These are phyloP conservation scores for Populus hybrid DNA, from an alignment of 441 rosid species.

Conservation along the genomic window DNA sequence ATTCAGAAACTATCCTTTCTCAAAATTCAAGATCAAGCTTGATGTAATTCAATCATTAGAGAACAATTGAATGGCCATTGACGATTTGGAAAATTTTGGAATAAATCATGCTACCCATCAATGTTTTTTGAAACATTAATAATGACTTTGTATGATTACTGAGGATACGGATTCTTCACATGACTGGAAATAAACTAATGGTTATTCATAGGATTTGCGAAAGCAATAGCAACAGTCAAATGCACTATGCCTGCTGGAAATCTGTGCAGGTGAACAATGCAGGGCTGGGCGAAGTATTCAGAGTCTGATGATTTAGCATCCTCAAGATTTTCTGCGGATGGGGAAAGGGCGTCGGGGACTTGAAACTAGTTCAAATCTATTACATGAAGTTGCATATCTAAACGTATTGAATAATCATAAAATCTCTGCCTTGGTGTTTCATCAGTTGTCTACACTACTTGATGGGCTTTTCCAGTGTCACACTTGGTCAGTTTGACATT, in stretches of 20 bases:
- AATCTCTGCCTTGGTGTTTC: too few species aligned
- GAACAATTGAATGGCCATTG: neutral
- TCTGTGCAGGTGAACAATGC: neutral
- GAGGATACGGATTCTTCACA: neutral
- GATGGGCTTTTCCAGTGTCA: too few species aligned
- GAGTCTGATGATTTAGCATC: neutral
- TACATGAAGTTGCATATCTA: too few species aligned
- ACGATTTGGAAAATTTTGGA: neutral
- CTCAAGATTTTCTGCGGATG: neutral
- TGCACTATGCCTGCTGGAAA: neutral
- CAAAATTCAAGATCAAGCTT: neutral
- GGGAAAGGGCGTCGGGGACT: too few species aligned
- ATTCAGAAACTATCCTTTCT: neutral
- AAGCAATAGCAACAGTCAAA: neutral
- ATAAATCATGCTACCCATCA: neutral
- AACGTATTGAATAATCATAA: too few species aligned
- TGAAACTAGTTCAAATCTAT: too few species aligned
- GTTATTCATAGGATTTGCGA: neutral
- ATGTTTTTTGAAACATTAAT: neutral
- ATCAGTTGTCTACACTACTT: too few species aligned
- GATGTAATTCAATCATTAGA: neutral
- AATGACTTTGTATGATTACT: neutral
- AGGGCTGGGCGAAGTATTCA: neutral
- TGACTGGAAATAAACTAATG: neutral
- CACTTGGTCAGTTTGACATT: too few species aligned